Percentiles rank a stretch among this genome's conserved stretches.
Conservation (phyloP, 345 rosid species). For the Cardamine resedifolia region DNA sequence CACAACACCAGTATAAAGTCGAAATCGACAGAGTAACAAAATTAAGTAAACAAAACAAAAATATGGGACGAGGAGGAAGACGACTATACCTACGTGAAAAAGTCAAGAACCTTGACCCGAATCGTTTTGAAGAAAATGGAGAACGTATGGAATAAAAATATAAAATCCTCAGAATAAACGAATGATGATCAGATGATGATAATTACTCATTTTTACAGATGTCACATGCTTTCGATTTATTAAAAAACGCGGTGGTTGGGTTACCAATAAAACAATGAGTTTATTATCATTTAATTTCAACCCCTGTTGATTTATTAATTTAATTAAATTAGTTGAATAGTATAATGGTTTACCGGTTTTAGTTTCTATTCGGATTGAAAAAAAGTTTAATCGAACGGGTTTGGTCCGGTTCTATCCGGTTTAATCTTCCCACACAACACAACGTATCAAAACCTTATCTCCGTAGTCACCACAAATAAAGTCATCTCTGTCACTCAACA, state of each 20-base stretch:
- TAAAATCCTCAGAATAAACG: background rate
- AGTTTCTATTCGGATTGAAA: background rate
- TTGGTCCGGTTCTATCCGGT: background rate
- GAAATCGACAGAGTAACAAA: background rate
- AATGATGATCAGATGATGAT: background rate
- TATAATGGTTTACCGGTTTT: background rate
- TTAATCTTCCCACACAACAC: too few species aligned
- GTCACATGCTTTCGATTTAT: background rate
- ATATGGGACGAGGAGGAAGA: slow-evolving; percentile 1
- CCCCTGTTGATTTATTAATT: too few species aligned
- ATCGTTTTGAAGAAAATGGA: slow-evolving; percentile 10
- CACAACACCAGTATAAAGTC: background rate
- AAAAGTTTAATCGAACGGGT: background rate
- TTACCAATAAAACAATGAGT: slow-evolving; percentile 1
- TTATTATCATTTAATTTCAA: too few species aligned
- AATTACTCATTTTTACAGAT: background rate
- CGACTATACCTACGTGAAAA: slow-evolving; percentile 26
- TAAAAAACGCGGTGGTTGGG: slow-evolving; percentile 23
- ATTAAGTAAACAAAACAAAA: background rate
- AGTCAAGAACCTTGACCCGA: background rate
- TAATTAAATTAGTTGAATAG: too few species aligned
- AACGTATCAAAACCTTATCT: slow-evolving; percentile 18
- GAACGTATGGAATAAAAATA: slow-evolving; percentile 1
- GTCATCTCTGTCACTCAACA: slow-evolving; percentile 5
- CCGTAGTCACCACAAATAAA: slow-evolving; percentile 7